A percentile compares a stretch with the other conserved stretches of the same genome.
phyloP scores from a whole-genome alignment of 305 asterid species.

The Solanum hybrid region DNA sequence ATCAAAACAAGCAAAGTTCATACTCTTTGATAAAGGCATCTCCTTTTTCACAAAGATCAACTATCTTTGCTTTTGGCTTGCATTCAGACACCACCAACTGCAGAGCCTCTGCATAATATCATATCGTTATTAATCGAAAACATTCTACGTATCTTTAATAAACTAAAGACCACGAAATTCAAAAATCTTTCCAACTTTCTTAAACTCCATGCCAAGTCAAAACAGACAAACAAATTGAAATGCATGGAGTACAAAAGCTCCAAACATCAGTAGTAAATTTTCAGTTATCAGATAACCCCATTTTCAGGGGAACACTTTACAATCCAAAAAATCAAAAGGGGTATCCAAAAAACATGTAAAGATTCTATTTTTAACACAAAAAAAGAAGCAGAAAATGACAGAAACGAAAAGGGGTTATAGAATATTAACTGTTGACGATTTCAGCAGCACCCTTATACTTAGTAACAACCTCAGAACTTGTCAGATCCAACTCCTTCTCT shows the following conservation, averaged over 20 bases:
- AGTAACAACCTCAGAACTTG: slow-evolving; percentile 31
- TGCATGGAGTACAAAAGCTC: background rate
- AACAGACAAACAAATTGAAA: background rate
- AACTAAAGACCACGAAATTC: background rate
- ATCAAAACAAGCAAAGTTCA: background rate
- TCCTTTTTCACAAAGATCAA: slow-evolving; percentile 16
- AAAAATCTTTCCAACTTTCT: background rate
- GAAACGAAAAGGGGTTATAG: background rate
- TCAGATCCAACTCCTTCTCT: slow-evolving; percentile 36
- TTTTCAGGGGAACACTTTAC: background rate
- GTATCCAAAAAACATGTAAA: background rate
- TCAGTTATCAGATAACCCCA: background rate
- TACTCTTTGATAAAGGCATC: slow-evolving; percentile 18
- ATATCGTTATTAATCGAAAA: background rate
- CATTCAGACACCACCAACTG: slow-evolving; percentile 16
- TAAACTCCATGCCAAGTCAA: background rate
- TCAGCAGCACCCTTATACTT: slow-evolving; percentile 34
- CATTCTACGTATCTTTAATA: background rate
- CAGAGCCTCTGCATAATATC: slow-evolving; percentile 13
- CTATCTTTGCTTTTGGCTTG: slow-evolving; percentile 19
- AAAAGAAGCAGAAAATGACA: background rate
- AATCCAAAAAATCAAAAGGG: background rate
- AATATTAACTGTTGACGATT: slow-evolving; percentile 26
- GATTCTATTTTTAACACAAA: background rate
- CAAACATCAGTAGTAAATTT: background rate